Base-by-base conservation (phyloP, 805 yeast species). In the Scheffersomyces amazonensis region DNA sequence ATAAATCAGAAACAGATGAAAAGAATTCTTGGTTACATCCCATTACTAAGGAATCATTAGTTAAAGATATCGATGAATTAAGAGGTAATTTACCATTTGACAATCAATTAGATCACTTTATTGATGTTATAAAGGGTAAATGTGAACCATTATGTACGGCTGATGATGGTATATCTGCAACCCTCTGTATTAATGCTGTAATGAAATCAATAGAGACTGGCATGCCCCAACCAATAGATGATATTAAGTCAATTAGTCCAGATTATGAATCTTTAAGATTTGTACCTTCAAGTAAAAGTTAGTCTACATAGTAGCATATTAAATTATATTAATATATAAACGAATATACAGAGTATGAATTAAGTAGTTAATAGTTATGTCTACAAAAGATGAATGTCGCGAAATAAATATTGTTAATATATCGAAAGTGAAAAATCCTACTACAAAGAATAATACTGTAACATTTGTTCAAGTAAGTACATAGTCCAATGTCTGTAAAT, bases 151-250 rank as follows among this genome's bases (percentile, higher is more conserved):
- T 31, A 19, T 66, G 72, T 44, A 53, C 53, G 16, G 62, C 62
- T 12, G 63, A 56, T 18, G 72, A 66, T 46, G 72, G 69, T 3
- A 58, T 65, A 32, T 50, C 60, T 9, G 67, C 71, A 4, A 46
- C 62, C 16, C 49, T 66, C 15, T 64, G 69, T 31, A 58, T 66
- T 16, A 59, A 64, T 23, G 66, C 70, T 1, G 69, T 66, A 1
- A 32, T 54, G 20, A 52, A 49, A 36, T 60, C 69, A 3, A 56
- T 65, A 17, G 56, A 57, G 20, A 52, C 66, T 10, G 71, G 66
- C 1, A 20, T 56, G 32, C 71, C 71, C 4, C 64, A 50, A 36
- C 43, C 23, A 21, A 64, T 61, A 12, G 49, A 44, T 13, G 37
- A 40, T 10, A 34, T 48, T 6, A 49, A 49, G 9, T 43, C 46